Evolutionary conservation across 345 rosid species (phyloP).

Genomic region (Nephelium lappaceum): DNA sequence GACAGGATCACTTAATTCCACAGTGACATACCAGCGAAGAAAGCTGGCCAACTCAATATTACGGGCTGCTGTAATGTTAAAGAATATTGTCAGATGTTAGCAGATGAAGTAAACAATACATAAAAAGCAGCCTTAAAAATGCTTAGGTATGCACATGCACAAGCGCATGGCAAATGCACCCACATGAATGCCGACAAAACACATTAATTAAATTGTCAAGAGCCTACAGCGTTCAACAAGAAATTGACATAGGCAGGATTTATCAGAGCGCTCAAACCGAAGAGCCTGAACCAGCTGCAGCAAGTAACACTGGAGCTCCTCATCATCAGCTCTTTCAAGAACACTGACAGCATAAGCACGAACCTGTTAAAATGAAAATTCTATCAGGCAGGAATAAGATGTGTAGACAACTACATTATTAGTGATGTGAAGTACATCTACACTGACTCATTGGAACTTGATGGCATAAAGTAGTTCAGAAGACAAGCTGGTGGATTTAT

Average conservation of each 20-base stretch:
- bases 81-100: slow-evolving; percentile 29
- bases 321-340: slow-evolving; percentile 98
- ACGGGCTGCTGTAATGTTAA: slow-evolving; percentile 62
- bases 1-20: slow-evolving; percentile 85
- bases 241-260: slow-evolving; percentile 91
- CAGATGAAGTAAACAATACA: slow-evolving; percentile 15
- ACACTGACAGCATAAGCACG: slow-evolving; percentile 98
- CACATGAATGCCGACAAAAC: background rate
- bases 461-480: background rate
- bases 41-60: slow-evolving; percentile 94
- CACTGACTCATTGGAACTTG: background rate
- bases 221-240: slow-evolving; percentile 88
- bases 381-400: slow-evolving; percentile 21
- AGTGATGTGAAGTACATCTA: background rate
- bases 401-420: slow-evolving; percentile 8
- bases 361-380: slow-evolving; percentile 56
- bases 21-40: slow-evolving; percentile 96
- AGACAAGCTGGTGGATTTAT: background rate
- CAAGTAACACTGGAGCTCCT: slow-evolving; percentile 96
- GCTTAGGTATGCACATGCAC: background rate
- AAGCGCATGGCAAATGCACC: background rate
- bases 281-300: slow-evolving; percentile 99
- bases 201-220: slow-evolving; percentile 7
- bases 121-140: slow-evolving; percentile 14
- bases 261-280: slow-evolving; percentile 93